These are phyloP conservation scores for Fusarium sacchari DNA, from an alignment of 2,329 filamentous ascomycete species.

Conservation along the genomic window DNA sequence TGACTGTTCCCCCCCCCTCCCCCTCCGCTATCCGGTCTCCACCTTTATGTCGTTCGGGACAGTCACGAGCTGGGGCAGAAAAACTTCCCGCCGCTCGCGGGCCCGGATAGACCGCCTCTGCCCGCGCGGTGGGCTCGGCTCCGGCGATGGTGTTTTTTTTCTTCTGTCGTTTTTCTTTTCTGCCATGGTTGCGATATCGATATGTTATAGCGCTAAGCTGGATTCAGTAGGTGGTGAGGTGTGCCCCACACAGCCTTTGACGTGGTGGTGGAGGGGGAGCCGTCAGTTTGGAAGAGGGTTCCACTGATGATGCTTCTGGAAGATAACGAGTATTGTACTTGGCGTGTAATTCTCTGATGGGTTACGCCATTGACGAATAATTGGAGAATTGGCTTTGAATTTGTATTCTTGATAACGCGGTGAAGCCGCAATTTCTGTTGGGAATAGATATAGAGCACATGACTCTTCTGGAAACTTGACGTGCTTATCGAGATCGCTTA, in stretches of 20 bases:
- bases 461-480: not conserved
- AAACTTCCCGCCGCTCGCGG: constrained; percentile 25
- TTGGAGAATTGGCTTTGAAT: not conserved
- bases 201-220: not conserved
- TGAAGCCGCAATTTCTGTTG: not conserved
- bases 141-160: constrained; percentile 18
- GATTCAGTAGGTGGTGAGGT: constrained; percentile 2
- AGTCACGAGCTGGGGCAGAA: constrained; percentile 13
- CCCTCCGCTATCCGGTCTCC: constrained; percentile 7
- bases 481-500: constrained; percentile 31
- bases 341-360: not conserved
- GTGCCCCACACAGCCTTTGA: constrained; percentile 8
- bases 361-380: not conserved
- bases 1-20: not conserved
- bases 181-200: not conserved
- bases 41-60: not conserved
- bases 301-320: not conserved
- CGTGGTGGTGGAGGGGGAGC: not conserved
- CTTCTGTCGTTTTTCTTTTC: not conserved
- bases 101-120: constrained; percentile 43
- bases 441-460: not conserved
- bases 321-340: not conserved
- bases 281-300: not conserved
- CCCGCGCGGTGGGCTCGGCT: constrained; percentile 40
- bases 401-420: not conserved